Conservation (phyloP, 2,329 filamentous ascomycete species). For the Fusarium cyanostomum region DNA sequence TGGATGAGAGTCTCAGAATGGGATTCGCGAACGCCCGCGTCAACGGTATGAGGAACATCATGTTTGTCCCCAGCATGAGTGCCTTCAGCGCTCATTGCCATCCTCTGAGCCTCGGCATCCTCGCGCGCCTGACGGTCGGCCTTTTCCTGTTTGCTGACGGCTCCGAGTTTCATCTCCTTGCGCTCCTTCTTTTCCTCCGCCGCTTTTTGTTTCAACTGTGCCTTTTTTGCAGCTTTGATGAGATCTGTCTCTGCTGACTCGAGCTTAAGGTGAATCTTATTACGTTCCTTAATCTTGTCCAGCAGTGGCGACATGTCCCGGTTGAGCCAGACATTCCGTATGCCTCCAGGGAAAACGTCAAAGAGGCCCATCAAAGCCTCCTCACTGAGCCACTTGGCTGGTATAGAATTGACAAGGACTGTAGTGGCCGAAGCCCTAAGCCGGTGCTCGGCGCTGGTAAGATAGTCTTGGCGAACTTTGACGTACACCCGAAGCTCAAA, state of each 20-base stretch:
- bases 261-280: slow-evolving; percentile 74
- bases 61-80: slow-evolving; percentile 63
- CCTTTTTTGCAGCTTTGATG: slow-evolving; percentile 81
- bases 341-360: slow-evolving; percentile 94
- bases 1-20: slow-evolving; percentile 30
- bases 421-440: slow-evolving; percentile 94
- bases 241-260: slow-evolving; percentile 87
- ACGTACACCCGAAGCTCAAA: slow-evolving; percentile 87
- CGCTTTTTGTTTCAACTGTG: slow-evolving; percentile 73
- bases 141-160: slow-evolving; percentile 61
- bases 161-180: slow-evolving; percentile 59
- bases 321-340: slow-evolving; percentile 97
- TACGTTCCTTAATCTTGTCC: slow-evolving; percentile 82
- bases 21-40: slow-evolving; percentile 56
- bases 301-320: slow-evolving; percentile 84
- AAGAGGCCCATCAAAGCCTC: slow-evolving; percentile 85
- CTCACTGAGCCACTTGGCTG: slow-evolving; percentile 86
- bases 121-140: slow-evolving; percentile 57
- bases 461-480: slow-evolving; percentile 90
- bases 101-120: slow-evolving; percentile 60
- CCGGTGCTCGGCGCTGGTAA: slow-evolving; percentile 94
- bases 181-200: slow-evolving; percentile 72
- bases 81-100: slow-evolving; percentile 61
- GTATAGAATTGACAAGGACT: slow-evolving; percentile 90
- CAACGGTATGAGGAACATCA: slow-evolving; percentile 62